Evolutionary conservation across 208 protist genomes (phyloP).

Genomic region (Blastocrithidia nonstop): DNA sequence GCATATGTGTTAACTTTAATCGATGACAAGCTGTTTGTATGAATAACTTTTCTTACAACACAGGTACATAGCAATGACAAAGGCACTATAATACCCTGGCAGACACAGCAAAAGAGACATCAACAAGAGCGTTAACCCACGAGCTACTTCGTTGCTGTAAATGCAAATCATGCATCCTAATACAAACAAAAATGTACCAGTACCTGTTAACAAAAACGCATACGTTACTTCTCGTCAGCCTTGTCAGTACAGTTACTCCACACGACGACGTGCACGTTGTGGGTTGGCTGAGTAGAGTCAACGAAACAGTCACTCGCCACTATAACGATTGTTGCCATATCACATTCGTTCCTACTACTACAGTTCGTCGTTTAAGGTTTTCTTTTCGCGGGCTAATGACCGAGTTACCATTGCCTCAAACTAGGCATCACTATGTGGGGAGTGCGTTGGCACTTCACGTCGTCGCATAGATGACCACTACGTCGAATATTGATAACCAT

Average conservation of each 20-base stretch:
- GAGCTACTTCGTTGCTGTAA: constrained; percentile 13
- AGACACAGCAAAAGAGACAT: constrained; percentile 26
- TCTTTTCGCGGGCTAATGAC: too few relatives aligned
- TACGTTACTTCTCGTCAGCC: constrained; percentile 38
- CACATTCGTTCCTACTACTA: too few relatives aligned
- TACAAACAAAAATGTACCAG: constrained; percentile 28
- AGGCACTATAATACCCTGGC: constrained; percentile 59
- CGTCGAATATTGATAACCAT: too few relatives aligned
- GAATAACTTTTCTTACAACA: constrained; percentile 30
- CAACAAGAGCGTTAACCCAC: constrained; percentile 25
- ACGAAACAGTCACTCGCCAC: constrained; percentile 18
- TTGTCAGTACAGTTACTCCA: constrained; percentile 67
- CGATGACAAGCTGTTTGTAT: constrained; percentile 28
- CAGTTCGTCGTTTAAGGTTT: too few relatives aligned
- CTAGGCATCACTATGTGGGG: too few relatives aligned
- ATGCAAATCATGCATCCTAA: constrained; percentile 14
- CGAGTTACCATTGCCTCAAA: too few relatives aligned
- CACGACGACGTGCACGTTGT: constrained; percentile 20
- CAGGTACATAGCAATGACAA: constrained; percentile 39
- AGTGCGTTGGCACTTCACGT: too few relatives aligned
- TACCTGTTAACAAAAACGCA: constrained; percentile 46
- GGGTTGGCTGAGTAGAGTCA: constrained; percentile 36
- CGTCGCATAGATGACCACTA: too few relatives aligned
- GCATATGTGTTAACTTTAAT: too few relatives aligned
- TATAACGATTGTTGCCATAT: too few relatives aligned